Percentiles rank a stretch among this genome's conserved stretches.
Evolutionary conservation across 768 basidiomycete genomes (phyloP).

Genomic region (Mycena alexandri): DNA sequence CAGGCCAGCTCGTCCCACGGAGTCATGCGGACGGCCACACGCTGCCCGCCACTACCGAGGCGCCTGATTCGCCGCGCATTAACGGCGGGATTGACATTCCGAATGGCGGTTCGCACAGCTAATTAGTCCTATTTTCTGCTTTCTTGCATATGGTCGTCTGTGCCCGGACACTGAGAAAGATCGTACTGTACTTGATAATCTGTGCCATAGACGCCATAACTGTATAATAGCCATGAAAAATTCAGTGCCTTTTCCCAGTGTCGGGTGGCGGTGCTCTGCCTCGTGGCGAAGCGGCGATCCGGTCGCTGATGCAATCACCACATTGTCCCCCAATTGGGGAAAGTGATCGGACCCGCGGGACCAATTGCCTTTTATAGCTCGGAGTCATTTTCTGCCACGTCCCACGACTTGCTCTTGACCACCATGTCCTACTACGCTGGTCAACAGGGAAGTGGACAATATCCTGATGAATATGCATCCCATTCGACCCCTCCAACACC

Average conservation of each 20-base stretch:
- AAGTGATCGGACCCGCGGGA: too few relatives aligned
- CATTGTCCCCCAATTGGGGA: background rate
- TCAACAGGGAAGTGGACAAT: constrained; percentile 44
- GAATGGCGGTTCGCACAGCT: constrained; percentile 21
- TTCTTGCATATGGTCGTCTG: constrained; percentile 36
- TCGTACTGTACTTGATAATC: constrained; percentile 31
- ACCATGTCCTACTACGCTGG: constrained; percentile 64
- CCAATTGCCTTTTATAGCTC: constrained; percentile 50
- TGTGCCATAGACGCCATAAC: constrained; percentile 27
- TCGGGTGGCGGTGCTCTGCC: constrained; percentile 15
- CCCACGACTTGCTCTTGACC: constrained; percentile 41
- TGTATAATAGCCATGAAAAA: constrained; percentile 29
- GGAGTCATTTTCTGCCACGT: constrained; percentile 39
- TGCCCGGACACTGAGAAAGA: constrained; percentile 31
- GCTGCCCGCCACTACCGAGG: constrained; percentile 49
- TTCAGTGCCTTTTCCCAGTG: background rate
- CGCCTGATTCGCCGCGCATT: constrained; percentile 43
- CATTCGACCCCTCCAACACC: constrained; percentile 65
- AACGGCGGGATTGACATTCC: constrained; percentile 36
- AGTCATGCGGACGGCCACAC: constrained; percentile 64
- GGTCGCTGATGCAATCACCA: too few relatives aligned
- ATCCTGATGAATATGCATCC: constrained; percentile 54
- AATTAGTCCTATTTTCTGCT: constrained; percentile 6
- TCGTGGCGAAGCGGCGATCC: too few relatives aligned
- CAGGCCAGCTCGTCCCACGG: constrained; percentile 65